Conservation (phyloP, 129 eudicot genomes). For the Flaveria robusta region DNA sequence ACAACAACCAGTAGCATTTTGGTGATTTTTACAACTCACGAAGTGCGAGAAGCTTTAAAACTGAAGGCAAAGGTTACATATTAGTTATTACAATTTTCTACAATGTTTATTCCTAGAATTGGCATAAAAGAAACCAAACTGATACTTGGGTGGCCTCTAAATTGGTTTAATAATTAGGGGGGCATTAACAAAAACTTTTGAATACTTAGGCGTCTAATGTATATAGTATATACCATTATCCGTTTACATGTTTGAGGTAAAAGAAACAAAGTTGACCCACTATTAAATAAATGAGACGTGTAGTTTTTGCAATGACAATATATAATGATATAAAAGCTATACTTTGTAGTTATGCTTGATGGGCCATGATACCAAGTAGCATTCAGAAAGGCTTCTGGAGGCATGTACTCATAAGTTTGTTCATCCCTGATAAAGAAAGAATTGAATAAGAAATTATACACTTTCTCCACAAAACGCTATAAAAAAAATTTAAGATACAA, state of each 20-base stretch:
- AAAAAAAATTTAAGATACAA: not conserved
- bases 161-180: not conserved
- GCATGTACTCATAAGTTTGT: slow-evolving; percentile 92
- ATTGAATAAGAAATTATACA: slow-evolving; percentile 5
- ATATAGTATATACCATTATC: not conserved
- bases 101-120: not conserved
- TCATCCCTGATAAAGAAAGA: slow-evolving; percentile 61
- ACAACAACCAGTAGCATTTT: no score
- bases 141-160: slow-evolving; percentile 2
- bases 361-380: slow-evolving; percentile 83
- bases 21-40: no score
- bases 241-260: not conserved
- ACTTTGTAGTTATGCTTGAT: slow-evolving; percentile 61
- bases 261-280: not conserved
- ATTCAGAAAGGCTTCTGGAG: slow-evolving; percentile 96
- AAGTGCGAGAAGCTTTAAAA: not conserved
- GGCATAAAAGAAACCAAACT: not conserved
- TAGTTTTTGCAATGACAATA: slow-evolving; percentile 1
- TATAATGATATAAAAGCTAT: slow-evolving; percentile 33
- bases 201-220: not conserved
- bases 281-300: not conserved
- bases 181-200: not conserved
- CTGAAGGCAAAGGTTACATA: not conserved
- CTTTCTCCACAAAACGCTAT: slow-evolving; percentile 20
- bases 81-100: not conserved